Evolutionary conservation across 2,329 filamentous ascomycete genomes (phyloP).

Genomic region (Escovopsis sp.): DNA sequence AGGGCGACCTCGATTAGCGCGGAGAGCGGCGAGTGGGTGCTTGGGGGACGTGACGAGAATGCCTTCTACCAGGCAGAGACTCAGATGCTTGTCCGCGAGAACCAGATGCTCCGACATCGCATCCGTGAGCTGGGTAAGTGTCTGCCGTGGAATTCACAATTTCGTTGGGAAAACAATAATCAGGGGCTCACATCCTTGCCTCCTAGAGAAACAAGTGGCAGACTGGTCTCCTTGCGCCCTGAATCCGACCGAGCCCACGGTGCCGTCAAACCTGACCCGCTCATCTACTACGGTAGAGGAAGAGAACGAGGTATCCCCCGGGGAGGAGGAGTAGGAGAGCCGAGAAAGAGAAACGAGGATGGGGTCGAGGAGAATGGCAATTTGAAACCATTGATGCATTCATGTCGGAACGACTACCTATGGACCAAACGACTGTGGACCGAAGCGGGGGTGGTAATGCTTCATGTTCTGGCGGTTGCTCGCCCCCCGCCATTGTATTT

Average conservation of each 20-base stretch:
- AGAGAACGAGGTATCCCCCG: constrained; percentile 1
- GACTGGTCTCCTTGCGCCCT: constrained; percentile 1
- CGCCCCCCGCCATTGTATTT: no score
- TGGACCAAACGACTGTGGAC: no score
- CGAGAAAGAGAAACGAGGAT: not conserved
- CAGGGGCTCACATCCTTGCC: not conserved
- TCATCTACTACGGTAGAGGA: constrained; percentile 3
- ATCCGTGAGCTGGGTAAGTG: constrained; percentile 57
- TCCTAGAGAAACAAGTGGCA: constrained; percentile 2
- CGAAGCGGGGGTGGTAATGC: no score
- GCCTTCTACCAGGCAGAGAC: constrained; percentile 75
- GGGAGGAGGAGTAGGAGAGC: not conserved
- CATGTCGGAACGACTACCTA: not conserved
- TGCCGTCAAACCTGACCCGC: constrained; percentile 9
- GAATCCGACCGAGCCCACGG: constrained; percentile 1
- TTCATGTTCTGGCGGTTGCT: no score
- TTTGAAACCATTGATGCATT: not conserved
- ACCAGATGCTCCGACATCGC: constrained; percentile 66
- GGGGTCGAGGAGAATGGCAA: not conserved
- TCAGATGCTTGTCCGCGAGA: constrained; percentile 62
- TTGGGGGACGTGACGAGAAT: constrained; percentile 56
- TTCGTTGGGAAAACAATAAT: no score
- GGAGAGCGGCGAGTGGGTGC: constrained; percentile 45
- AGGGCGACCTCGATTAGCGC: constrained; percentile 42
- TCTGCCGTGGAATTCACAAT: not conserved